Evolutionary conservation across 306 rosid genomes (phyloP).

Genomic region (Quercus agrifolia): DNA sequence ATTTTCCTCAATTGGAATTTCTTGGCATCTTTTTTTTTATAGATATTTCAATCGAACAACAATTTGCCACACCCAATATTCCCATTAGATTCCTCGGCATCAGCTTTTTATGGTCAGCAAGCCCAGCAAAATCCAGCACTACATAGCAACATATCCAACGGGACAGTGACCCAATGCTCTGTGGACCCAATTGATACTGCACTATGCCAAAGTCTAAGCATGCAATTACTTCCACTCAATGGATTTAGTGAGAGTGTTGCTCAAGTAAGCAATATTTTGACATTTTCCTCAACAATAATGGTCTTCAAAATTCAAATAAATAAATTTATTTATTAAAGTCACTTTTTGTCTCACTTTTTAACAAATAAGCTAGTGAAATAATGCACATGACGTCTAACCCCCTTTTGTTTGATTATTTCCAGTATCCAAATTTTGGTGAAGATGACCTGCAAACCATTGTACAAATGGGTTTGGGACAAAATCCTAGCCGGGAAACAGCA

Average conservation of each 20-base stretch:
- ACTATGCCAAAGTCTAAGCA: slow-evolving; percentile 49
- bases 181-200: slow-evolving; percentile 65
- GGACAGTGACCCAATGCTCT: slow-evolving; percentile 37
- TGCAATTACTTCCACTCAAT: slow-evolving; percentile 60
- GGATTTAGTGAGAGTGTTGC: slow-evolving; percentile 33
- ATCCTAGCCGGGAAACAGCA: slow-evolving; percentile 42
- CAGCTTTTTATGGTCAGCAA: slow-evolving; percentile 61
- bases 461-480: slow-evolving; percentile 85
- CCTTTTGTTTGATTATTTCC: slow-evolving; percentile 10
- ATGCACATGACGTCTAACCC: neutral
- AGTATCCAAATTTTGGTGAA: slow-evolving; percentile 72
- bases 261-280: slow-evolving; percentile 46
- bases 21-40: slow-evolving; percentile 23
- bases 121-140: slow-evolving; percentile 46
- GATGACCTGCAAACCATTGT: slow-evolving; percentile 84
- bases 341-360: no score
- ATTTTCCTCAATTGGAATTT: slow-evolving; percentile 24
- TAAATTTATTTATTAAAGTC: no score
- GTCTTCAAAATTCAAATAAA: neutral
- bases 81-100: slow-evolving; percentile 71
- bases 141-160: slow-evolving; percentile 48
- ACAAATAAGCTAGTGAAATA: no score
- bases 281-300: neutral
- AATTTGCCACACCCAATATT: slow-evolving; percentile 56
- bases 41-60: slow-evolving; percentile 69